Evolutionary conservation across 75 land plant species (phyloP).

Genomic region (Ceratopteris richardii): DNA sequence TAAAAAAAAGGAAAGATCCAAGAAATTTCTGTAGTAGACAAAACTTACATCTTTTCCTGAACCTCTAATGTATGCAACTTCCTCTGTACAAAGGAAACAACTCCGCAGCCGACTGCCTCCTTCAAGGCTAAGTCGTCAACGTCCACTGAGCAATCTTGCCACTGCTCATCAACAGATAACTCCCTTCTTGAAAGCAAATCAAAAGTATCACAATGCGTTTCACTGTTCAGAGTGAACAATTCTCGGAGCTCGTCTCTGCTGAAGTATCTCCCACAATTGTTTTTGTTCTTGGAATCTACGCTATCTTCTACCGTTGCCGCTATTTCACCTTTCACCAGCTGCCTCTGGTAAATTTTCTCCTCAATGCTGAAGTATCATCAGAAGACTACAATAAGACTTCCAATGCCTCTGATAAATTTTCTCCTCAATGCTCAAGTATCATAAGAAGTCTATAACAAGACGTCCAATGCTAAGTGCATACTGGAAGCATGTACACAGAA

Average conservation of each 20-base stretch:
- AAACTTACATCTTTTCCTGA: not conserved
- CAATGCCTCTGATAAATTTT: not conserved
- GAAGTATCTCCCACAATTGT: slow-evolving; percentile 24
- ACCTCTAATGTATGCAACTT: not conserved
- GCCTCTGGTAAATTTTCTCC: slow-evolving; percentile 40
- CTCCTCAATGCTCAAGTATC: not conserved
- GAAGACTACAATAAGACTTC: slow-evolving; percentile 4
- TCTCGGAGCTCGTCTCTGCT: slow-evolving; percentile 35
- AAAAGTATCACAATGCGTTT: slow-evolving; percentile 1
- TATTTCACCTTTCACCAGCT: slow-evolving; percentile 34
- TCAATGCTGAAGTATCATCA: slow-evolving; percentile 26
- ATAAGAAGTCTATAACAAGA: not conserved
- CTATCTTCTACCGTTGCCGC: slow-evolving; percentile 28
- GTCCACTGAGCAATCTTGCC: slow-evolving; percentile 19
- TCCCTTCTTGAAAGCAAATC: not conserved
- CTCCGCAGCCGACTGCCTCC: slow-evolving; percentile 20
- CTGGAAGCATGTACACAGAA: not conserved
- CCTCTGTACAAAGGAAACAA: slow-evolving; percentile 25
- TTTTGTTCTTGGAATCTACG: not conserved
- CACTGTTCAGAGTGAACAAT: slow-evolving; percentile 22
- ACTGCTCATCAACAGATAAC: slow-evolving; percentile 1
- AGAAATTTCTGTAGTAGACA: not conserved
- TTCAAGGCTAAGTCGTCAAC: slow-evolving; percentile 18
- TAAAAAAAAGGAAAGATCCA: not conserved
- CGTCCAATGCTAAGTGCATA: not conserved